Evolutionary conservation across 1,139 yeast genomes (phyloP).

Genomic region (Blastobotrys malaysiensis): DNA sequence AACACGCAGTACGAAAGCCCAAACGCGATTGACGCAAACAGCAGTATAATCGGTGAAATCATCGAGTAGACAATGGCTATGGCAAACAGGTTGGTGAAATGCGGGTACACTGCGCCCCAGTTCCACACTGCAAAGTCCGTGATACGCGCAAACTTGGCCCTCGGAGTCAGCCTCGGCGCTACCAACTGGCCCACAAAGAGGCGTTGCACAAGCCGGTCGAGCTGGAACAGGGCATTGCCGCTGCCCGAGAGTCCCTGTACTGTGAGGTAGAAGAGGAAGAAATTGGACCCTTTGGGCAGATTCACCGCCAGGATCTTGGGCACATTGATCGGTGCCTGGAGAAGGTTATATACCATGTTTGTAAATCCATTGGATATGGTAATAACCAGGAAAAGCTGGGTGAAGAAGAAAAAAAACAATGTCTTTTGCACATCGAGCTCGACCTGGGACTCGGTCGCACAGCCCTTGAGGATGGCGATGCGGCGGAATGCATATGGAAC

Average conservation of each 20-base stretch:
- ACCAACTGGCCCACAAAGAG: slow-evolving; percentile 25
- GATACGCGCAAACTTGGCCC: slow-evolving; percentile 10
- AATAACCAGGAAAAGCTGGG: slow-evolving; percentile 78
- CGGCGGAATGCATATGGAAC: slow-evolving; percentile 66
- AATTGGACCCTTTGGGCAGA: slow-evolving; percentile 76
- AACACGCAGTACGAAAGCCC: slow-evolving; percentile 54
- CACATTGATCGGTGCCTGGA: slow-evolving; percentile 67
- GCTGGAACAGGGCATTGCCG: slow-evolving; percentile 37
- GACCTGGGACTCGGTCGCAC: slow-evolving; percentile 55
- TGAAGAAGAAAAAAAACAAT: slow-evolving; percentile 66
- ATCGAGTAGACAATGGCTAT: slow-evolving; percentile 73
- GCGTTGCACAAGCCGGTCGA: slow-evolving; percentile 37
- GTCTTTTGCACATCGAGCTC: slow-evolving; percentile 73
- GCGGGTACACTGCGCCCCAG: slow-evolving; percentile 80
- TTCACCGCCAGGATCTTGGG: slow-evolving; percentile 68
- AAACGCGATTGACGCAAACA: slow-evolving; percentile 58
- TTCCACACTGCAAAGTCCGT: slow-evolving; percentile 40
- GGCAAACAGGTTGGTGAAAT: slow-evolving; percentile 67
- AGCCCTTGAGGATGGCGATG: slow-evolving; percentile 64
- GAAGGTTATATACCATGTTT: slow-evolving; percentile 55
- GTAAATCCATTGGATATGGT: slow-evolving; percentile 79
- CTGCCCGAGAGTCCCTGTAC: slow-evolving; percentile 68
- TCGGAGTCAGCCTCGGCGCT: slow-evolving; percentile 42
- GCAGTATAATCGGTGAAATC: slow-evolving; percentile 69
- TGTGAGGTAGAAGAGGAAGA: slow-evolving; percentile 68